Evolutionary conservation across 768 basidiomycete genomes (phyloP).

Genomic region (Trametes cubensis): DNA sequence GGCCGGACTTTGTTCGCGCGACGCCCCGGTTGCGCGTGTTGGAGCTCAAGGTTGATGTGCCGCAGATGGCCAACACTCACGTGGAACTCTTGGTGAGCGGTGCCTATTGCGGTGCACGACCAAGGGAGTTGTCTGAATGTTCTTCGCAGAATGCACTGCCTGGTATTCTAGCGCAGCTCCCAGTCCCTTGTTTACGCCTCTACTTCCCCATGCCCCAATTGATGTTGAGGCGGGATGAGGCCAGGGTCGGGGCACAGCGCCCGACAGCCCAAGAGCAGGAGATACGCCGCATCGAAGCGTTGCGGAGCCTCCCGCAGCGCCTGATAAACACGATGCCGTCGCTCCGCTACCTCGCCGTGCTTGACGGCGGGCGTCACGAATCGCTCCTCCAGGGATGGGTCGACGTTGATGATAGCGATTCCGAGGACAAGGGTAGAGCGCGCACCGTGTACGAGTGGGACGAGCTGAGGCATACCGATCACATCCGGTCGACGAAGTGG

Average conservation of each 20-base stretch:
- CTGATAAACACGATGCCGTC: constrained; percentile 2
- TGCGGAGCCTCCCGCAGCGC: constrained; percentile 3
- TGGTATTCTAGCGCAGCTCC: too few relatives aligned
- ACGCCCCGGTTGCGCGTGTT: constrained; percentile 4
- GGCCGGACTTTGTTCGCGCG: background rate
- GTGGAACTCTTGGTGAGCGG: constrained; percentile 1
- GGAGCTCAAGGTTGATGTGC: background rate
- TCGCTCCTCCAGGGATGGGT: background rate
- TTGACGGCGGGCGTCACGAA: background rate
- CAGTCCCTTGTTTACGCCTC: too few relatives aligned
- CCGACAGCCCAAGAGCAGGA: background rate
- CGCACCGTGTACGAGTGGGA: constrained; percentile 1
- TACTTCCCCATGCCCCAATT: too few relatives aligned
- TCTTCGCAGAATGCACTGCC: too few relatives aligned
- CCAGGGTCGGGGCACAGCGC: too few relatives aligned
- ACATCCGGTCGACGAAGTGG: background rate
- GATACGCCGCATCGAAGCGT: background rate
- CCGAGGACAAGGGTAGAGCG: background rate
- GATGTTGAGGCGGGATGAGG: too few relatives aligned
- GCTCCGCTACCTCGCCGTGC: constrained; percentile 4
- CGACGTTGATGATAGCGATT: too few relatives aligned
- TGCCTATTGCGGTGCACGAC: background rate
- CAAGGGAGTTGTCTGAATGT: too few relatives aligned
- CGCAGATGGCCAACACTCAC: background rate
- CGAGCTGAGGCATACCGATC: background rate